A percentile compares a stretch with the other conserved stretches of the same genome.
Evolutionary conservation across 2,329 filamentous ascomycete species (phyloP).

Genomic region (Thyridium curvatum): DNA sequence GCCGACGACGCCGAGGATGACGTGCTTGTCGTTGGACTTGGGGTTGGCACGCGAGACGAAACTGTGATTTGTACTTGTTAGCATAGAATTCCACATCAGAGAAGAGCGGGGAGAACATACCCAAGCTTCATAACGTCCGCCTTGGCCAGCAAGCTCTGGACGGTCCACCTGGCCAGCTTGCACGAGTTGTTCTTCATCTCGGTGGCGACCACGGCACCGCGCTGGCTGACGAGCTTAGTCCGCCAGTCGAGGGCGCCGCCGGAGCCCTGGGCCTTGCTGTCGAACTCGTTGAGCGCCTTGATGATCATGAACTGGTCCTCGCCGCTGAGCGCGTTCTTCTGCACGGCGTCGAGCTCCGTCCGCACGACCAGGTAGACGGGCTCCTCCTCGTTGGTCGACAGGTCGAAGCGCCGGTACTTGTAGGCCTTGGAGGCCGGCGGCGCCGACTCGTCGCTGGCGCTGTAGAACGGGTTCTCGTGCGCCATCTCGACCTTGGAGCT

Average conservation of each 20-base stretch:
- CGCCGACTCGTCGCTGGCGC: slow-evolving; percentile 84
- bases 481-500: slow-evolving; percentile 74
- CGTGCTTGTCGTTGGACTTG: slow-evolving; percentile 86
- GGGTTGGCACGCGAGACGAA: slow-evolving; percentile 95
- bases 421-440: slow-evolving; percentile 94
- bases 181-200: slow-evolving; percentile 99
- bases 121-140: slow-evolving; percentile 99
- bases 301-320: slow-evolving; percentile 88
- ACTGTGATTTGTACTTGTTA: slow-evolving; percentile 35
- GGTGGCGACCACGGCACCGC: slow-evolving; percentile 89
- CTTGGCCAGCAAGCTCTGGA: slow-evolving; percentile 92
- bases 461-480: slow-evolving; percentile 96
- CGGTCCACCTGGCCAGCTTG: slow-evolving; percentile 97
- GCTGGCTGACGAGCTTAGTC: slow-evolving; percentile 86
- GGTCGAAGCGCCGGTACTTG: slow-evolving; percentile 96
- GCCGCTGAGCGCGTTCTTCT: slow-evolving; percentile 89
- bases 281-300: slow-evolving; percentile 98
- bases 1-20: slow-evolving; percentile 89
- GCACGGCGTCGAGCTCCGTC: slow-evolving; percentile 92
- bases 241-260: slow-evolving; percentile 96
- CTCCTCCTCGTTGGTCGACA: slow-evolving; percentile 91
- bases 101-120: slow-evolving; percentile 42
- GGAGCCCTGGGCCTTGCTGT: slow-evolving; percentile 93
- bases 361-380: slow-evolving; percentile 89
- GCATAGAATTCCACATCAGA: slow-evolving; percentile 2